These are phyloP conservation scores for Rhexocercosporidium sp. DNA, from an alignment of 2,329 filamentous ascomycete species.

Conservation along the genomic window DNA sequence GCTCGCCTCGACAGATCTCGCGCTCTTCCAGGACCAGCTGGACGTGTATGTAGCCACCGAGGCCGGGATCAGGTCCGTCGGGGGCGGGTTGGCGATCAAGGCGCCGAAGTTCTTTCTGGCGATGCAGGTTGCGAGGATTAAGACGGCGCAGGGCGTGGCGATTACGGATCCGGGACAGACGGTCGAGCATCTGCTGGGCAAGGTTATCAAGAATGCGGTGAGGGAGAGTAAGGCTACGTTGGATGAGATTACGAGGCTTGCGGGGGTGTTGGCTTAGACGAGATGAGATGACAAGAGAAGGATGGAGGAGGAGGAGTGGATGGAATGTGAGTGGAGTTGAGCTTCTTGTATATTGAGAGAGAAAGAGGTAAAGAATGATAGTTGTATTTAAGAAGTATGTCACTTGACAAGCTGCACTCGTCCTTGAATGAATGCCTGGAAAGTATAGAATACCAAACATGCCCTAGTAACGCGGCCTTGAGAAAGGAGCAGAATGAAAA, in stretches of 20 bases:
- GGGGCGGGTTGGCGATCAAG: slow-evolving; percentile 60
- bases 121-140: slow-evolving; percentile 63
- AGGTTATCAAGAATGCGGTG: slow-evolving; percentile 60
- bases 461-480: no score
- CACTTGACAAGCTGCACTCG: not conserved
- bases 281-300: not conserved
- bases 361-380: not conserved
- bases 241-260: slow-evolving; percentile 54
- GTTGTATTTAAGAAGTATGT: not conserved
- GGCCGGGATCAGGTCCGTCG: slow-evolving; percentile 59
- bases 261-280: slow-evolving; percentile 29
- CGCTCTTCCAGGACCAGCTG: slow-evolving; percentile 57
- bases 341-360: slow-evolving; percentile 4
- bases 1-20: slow-evolving; percentile 55
- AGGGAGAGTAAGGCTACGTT: slow-evolving; percentile 47
- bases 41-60: slow-evolving; percentile 65
- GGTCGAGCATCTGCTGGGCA: slow-evolving; percentile 61
- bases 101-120: slow-evolving; percentile 67
- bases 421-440: not conserved
- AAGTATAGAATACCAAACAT: not conserved
- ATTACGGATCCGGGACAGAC: slow-evolving; percentile 56
- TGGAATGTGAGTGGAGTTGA: not conserved
- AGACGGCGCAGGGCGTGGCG: slow-evolving; percentile 61
- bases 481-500: no score
- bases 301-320: not conserved